Percentiles rank a stretch among this genome's conserved stretches.
Conservation (phyloP, 306 rosid genomes). For the Vigna reflexopilosa region DNA sequence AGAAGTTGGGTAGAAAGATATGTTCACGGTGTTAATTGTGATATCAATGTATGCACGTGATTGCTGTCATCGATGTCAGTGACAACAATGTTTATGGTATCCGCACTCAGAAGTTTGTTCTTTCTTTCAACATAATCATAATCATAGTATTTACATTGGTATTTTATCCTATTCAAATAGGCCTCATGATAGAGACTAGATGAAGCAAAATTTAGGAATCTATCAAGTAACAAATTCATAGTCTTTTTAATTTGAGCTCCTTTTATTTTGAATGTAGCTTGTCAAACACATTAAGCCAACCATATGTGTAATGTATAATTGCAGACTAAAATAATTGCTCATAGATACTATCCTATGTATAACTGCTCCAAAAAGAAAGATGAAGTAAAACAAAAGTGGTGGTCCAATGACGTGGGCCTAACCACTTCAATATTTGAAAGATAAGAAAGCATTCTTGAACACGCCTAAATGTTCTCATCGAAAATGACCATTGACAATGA, state of each 20-base stretch:
- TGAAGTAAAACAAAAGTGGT: constrained; percentile 9
- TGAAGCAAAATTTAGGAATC: too few relatives aligned
- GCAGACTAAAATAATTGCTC: not conserved
- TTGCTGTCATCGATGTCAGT: constrained; percentile 38
- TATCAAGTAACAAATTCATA: too few relatives aligned
- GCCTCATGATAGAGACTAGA: too few relatives aligned
- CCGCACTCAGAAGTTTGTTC: constrained; percentile 34
- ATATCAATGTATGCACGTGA: constrained; percentile 42
- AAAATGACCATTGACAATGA: not conserved
- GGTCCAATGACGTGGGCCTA: constrained; percentile 33
- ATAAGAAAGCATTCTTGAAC: not conserved
- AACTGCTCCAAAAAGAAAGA: not conserved
- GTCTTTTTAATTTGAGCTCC: too few relatives aligned
- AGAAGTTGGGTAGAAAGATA: constrained; percentile 32
- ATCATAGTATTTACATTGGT: not conserved
- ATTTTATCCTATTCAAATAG: too few relatives aligned
- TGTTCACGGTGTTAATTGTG: constrained; percentile 10
- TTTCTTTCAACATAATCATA: not conserved
- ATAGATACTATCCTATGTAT: not conserved
- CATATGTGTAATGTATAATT: not conserved
- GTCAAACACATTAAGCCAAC: constrained; percentile 6
- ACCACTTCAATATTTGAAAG: not conserved
- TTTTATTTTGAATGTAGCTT: not conserved
- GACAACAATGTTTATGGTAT: constrained; percentile 43
- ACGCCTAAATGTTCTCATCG: not conserved